Evolutionary conservation across 768 basidiomycete species (phyloP), one percentile per base, ranked within the genome.

Genomic region (Candolleomyces efflorescens): DNA sequence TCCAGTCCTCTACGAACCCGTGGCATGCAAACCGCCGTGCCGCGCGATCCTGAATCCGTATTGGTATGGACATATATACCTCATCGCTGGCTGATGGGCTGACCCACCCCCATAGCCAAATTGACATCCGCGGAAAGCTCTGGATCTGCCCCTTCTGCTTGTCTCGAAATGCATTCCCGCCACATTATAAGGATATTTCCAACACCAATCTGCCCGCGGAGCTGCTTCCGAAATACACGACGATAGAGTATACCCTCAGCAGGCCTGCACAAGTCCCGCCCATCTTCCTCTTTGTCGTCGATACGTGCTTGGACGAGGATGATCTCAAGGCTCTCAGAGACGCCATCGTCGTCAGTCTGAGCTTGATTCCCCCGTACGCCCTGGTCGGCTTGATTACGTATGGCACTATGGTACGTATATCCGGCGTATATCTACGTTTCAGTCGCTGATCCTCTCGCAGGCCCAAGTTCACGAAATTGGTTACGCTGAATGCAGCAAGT

Each of bases 131-230:
- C 66, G 96, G 91, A 65, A 98, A 98, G 74, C 84, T 99, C 54
- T 99, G 97, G 97, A 99, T 98, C 63, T 99, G 97, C 68, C 97
- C 97, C 3, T 98, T 99, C 78, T 99, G 97, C 75, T 80, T 99
- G 53, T 88, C 91, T 37, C 89, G 97, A 59, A 99, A 98, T 71
- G 85, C 95, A 2, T 98, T 99, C 77, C 97, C 97, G 4, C 91
- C 92, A 0, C 96, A 99, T 72, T 99, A 99, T 82, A 96, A 97
- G 75, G 96, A 98, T 69, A 96, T 99, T 63, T 94, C 94, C 48
- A 90, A 89, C 73, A 95, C 91, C 63, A 98, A 98, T 73, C 83
- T 98, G 18, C 97, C 97, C 51, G 90, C 94, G 13, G 97, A 99
- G 71, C 82, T 99, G 27, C 74, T 98, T 39, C 94, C 96, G 68